Percentiles rank a stretch among this genome's conserved stretches.
Evolutionary conservation across 306 rosid species (phyloP).

Genomic region (Ammopiptanthus mongolicus): DNA sequence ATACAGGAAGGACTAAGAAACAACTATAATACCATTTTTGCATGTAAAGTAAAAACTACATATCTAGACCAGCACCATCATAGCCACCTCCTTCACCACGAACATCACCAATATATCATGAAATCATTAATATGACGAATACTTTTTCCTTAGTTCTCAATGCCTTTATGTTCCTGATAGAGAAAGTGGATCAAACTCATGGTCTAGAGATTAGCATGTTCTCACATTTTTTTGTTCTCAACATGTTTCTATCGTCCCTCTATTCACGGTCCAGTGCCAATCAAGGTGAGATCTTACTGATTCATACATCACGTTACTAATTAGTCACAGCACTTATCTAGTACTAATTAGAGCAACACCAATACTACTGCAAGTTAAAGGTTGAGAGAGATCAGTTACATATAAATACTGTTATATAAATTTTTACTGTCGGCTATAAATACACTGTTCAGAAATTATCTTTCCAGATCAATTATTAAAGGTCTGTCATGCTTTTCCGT

Average conservation of each 20-base stretch:
- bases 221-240: not conserved
- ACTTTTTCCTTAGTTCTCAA: not conserved
- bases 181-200: not conserved
- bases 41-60: not conserved
- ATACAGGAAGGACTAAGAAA: not conserved
- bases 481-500: not conserved
- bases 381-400: not conserved
- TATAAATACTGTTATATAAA: no score
- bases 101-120: not conserved
- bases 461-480: not conserved
- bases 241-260: not conserved
- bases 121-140: not conserved
- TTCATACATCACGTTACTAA: not conserved
- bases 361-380: not conserved
- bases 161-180: not conserved
- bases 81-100: not conserved
- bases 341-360: not conserved
- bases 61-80: not conserved
- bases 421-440: not conserved
- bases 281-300: not conserved
- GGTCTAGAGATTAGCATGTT: not conserved
- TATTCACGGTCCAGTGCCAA: not conserved
- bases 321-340: not conserved
- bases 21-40: not conserved
- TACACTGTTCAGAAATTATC: not conserved